Conservation (phyloP, 2,329 filamentous ascomycete genomes). For the Pyricularia pennisetigena region DNA sequence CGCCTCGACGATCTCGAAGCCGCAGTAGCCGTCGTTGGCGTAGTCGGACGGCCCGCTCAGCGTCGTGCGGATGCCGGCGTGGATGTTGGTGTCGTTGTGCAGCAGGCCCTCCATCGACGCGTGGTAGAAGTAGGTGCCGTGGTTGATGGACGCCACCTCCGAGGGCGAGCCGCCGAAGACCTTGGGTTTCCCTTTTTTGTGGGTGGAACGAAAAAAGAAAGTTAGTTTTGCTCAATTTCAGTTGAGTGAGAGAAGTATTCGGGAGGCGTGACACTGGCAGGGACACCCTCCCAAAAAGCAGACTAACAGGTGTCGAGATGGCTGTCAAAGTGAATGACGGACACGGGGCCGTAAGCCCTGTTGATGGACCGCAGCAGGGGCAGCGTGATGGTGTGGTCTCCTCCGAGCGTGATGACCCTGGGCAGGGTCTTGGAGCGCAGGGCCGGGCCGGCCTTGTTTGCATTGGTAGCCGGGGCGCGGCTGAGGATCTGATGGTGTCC, state of each 20-base stretch:
- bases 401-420: constrained; percentile 67
- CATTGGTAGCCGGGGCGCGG: constrained; percentile 59
- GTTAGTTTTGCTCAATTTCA: no score
- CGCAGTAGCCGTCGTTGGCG: constrained; percentile 77
- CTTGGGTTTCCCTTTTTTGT: constrained; percentile 61
- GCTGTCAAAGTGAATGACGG: constrained; percentile 54
- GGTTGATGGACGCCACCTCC: constrained; percentile 68
- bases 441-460: constrained; percentile 56
- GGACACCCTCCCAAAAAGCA: no score
- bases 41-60: constrained; percentile 71
- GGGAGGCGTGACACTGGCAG: no score
- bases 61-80: constrained; percentile 78
- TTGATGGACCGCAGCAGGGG: constrained; percentile 50
- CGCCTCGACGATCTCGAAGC: constrained; percentile 74
- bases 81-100: constrained; percentile 75
- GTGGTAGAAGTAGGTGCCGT: constrained; percentile 85
- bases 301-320: constrained; percentile 56
- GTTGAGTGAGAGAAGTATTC: no score
- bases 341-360: constrained; percentile 48
- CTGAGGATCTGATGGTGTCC: constrained; percentile 70
- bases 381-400: constrained; percentile 53
- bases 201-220: no score
- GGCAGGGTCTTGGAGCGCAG: constrained; percentile 68
- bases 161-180: constrained; percentile 77
- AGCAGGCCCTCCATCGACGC: constrained; percentile 69